Conservation (phyloP, 2,329 filamentous ascomycete species). For the Chrysoporthe puriensis region DNA sequence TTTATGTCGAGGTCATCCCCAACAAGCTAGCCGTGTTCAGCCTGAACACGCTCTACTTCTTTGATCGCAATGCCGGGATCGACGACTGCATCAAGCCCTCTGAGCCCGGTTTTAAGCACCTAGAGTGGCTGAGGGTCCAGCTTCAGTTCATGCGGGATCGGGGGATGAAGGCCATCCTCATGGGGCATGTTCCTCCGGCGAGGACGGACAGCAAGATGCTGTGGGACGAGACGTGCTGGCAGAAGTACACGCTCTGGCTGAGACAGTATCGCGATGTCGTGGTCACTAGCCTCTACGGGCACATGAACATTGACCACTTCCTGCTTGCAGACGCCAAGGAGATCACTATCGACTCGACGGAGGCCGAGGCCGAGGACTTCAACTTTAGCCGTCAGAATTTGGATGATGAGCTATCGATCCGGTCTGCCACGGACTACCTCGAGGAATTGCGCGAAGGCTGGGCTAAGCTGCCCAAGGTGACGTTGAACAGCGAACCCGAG, state of each 20-base stretch:
- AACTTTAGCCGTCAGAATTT: slow-evolving; percentile 40
- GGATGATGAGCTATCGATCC: slow-evolving; percentile 60
- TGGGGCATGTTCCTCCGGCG: slow-evolving; percentile 91
- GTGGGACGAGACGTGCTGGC: slow-evolving; percentile 98
- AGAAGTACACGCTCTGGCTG: slow-evolving; percentile 92
- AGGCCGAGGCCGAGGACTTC: slow-evolving; percentile 35
- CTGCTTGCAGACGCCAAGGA: slow-evolving; percentile 85
- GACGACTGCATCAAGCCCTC: slow-evolving; percentile 80
- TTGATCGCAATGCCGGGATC: slow-evolving; percentile 88
- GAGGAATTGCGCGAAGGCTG: slow-evolving; percentile 77
- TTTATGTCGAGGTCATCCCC: slow-evolving; percentile 89
- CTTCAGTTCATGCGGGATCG: slow-evolving; percentile 79
- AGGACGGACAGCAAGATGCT: slow-evolving; percentile 80
- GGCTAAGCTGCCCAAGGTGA: slow-evolving; percentile 70
- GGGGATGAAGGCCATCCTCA: slow-evolving; percentile 92
- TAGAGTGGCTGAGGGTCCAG: slow-evolving; percentile 94
- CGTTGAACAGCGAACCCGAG: slow-evolving; percentile 31
- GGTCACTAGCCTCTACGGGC: slow-evolving; percentile 78
- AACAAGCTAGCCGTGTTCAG: slow-evolving; percentile 86
- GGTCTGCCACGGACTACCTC: slow-evolving; percentile 79
- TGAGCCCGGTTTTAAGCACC: slow-evolving; percentile 90
- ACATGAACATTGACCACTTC: slow-evolving; percentile 99
- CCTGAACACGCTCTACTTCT: slow-evolving; percentile 96
- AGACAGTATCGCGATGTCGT: slow-evolving; percentile 90
- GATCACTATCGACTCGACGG: slow-evolving; percentile 60